Percentiles rank a stretch among this genome's conserved stretches.
Evolutionary conservation across 2,329 filamentous ascomycete genomes (phyloP).

Genomic region (Byssochlamys sp.): DNA sequence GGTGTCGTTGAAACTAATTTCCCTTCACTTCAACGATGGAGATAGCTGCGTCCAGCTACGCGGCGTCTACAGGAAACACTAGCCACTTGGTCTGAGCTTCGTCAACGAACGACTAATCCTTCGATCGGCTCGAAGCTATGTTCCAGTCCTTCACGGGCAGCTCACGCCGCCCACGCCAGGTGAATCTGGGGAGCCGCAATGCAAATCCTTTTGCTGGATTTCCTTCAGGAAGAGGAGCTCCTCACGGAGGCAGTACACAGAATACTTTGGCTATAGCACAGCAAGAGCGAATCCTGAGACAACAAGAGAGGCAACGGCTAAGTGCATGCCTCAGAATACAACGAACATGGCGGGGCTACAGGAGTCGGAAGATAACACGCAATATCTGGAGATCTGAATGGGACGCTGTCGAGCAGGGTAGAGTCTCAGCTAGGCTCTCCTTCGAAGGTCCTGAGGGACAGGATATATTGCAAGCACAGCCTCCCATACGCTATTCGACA

Average conservation of each 20-base stretch:
- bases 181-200: slow-evolving; percentile 82
- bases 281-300: slow-evolving; percentile 69
- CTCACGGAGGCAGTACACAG: slow-evolving; percentile 54
- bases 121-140: slow-evolving; percentile 45
- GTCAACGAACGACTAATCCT: neutral
- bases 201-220: slow-evolving; percentile 64
- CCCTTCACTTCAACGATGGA: neutral
- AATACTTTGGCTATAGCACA: slow-evolving; percentile 76
- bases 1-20: neutral
- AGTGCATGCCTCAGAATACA: slow-evolving; percentile 68
- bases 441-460: slow-evolving; percentile 28
- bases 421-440: slow-evolving; percentile 18
- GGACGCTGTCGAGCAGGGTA: slow-evolving; percentile 48
- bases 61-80: neutral
- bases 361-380: slow-evolving; percentile 50
- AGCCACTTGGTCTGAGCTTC: neutral
- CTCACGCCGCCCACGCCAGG: slow-evolving; percentile 75
- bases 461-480: slow-evolving; percentile 42
- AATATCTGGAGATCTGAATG: slow-evolving; percentile 51
- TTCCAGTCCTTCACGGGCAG: slow-evolving; percentile 85
- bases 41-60: neutral
- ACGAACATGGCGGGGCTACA: slow-evolving; percentile 70
- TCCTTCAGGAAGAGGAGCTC: slow-evolving; percentile 49
- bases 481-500: slow-evolving; percentile 23
- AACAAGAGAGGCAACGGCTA: slow-evolving; percentile 67